Conservation (phyloP, 1,284 basidiomycete genomes). For the Neotropicomus parvogracilis region DNA sequence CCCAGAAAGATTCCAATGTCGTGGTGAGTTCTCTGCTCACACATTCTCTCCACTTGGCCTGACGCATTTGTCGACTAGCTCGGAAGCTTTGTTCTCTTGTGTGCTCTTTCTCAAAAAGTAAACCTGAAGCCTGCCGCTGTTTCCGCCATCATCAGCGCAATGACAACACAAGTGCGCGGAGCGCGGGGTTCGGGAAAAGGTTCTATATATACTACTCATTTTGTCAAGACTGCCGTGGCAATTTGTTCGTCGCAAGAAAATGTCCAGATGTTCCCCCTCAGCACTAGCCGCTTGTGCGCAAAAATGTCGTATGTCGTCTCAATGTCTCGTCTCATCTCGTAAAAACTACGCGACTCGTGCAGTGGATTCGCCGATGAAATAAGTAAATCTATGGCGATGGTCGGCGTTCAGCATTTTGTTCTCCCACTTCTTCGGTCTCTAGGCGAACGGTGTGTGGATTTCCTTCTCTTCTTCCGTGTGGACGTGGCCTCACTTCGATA, state of each 20-base stretch:
- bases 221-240: constrained; percentile 30
- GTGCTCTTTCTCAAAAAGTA: constrained; percentile 62
- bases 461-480: not conserved
- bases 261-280: constrained; percentile 16
- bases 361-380: constrained; percentile 54
- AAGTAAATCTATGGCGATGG: constrained; percentile 40
- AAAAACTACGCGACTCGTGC: not conserved
- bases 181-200: constrained; percentile 21
- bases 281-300: constrained; percentile 15
- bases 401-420: constrained; percentile 59
- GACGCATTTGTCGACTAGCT: constrained; percentile 42
- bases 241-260: constrained; percentile 28
- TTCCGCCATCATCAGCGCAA: constrained; percentile 52
- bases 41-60: not conserved
- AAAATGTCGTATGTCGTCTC: constrained; percentile 30
- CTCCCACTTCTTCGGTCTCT: constrained; percentile 49
- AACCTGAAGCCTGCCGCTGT: constrained; percentile 54
- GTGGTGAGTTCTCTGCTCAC: constrained; percentile 42
- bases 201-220: constrained; percentile 16
- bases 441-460: constrained; percentile 39
- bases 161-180: constrained; percentile 47
- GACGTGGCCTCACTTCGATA: constrained; percentile 3
- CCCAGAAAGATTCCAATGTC: constrained; percentile 42
- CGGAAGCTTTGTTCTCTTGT: constrained; percentile 69
- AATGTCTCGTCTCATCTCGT: not conserved